Base-by-base conservation (phyloP, 805 yeast genomes). In the Candida chilensis region DNA sequence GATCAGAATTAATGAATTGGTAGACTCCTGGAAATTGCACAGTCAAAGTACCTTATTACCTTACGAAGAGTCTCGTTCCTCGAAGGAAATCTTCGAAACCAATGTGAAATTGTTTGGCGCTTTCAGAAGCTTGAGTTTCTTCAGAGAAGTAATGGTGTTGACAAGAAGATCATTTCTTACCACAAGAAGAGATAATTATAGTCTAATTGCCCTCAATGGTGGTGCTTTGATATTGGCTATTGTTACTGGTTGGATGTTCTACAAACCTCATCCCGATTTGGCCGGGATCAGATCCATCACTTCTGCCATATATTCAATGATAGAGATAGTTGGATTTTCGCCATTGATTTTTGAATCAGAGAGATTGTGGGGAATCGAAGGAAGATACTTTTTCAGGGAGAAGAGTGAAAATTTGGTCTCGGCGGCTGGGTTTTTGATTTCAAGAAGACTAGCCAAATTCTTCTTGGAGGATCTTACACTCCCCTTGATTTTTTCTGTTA, bases 241-340 rank as follows among this genome's bases (percentile, higher is more conserved):
- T 1, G 40, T 48, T 8, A 32, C 42, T 16, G 68, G 68, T 4
- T 60, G 65, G 61, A 48, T 62, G 41, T 62, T 61, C 35, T 59
- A 37, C 38, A 49, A 52, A 30, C 67, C 66, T 6, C 40, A 39
- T 5, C 52, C 57, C 7, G 58, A 60, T 34, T 37, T 61, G 22
- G 56, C 67, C 4, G 68, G 67, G 5, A 59, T 62, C 15, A 41
- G 68, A 28, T 46, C 67, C 3, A 47, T 47, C 15, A 61, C 64
- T 1, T 60, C 67, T 1, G 22, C 41, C 11, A 40, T 60, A 14
- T 62, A 60, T 37, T 57, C 55, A 5, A 40, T 57, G 41, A 31
- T 62, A 25, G 68, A 62, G 34, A 48, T 59, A 4, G 38, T 60
- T 20, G 68, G 66, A 1, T 62, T 62, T 35, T 40, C 52, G 20